Evolutionary conservation across 2,329 filamentous ascomycete genomes (phyloP).

Genomic region (Talaromyces rugulosus): DNA sequence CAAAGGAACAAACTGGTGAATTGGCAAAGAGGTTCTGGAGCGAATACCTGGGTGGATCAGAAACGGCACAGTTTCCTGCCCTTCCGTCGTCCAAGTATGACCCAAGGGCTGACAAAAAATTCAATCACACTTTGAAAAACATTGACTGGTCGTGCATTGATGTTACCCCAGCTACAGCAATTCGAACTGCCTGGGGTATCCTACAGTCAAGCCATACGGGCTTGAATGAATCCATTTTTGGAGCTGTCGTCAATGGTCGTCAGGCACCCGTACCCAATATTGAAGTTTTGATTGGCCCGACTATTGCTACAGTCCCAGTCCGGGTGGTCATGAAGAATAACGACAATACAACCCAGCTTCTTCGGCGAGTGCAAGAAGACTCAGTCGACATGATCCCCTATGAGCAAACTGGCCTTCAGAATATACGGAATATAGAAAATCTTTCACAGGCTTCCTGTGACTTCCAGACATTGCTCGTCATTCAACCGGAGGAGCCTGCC

Average conservation of each 20-base stretch:
- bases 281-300: conserved; percentile 11
- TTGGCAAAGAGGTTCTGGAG: conserved; percentile 2
- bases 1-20: background rate
- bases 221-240: conserved; percentile 5
- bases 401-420: conserved; percentile 10
- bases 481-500: conserved; percentile 16
- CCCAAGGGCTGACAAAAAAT: background rate
- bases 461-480: conserved; percentile 36
- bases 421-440: background rate
- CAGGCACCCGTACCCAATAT: conserved; percentile 2
- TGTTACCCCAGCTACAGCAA: conserved; percentile 15
- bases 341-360: conserved; percentile 41
- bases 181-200: conserved; percentile 7
- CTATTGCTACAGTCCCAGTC: conserved; percentile 37
- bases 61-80: background rate
- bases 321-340: conserved; percentile 25
- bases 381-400: conserved; percentile 47
- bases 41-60: background rate
- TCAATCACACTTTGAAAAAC: conserved; percentile 1
- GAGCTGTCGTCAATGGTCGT: conserved; percentile 5
- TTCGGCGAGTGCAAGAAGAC: conserved; percentile 51
- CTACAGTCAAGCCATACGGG: background rate
- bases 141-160: background rate
- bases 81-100: background rate
- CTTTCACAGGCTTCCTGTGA: conserved; percentile 34